phyloP scores from a whole-genome alignment of 2,329 filamentous ascomycete species.

The Neocatenulostroma microsporum region DNA sequence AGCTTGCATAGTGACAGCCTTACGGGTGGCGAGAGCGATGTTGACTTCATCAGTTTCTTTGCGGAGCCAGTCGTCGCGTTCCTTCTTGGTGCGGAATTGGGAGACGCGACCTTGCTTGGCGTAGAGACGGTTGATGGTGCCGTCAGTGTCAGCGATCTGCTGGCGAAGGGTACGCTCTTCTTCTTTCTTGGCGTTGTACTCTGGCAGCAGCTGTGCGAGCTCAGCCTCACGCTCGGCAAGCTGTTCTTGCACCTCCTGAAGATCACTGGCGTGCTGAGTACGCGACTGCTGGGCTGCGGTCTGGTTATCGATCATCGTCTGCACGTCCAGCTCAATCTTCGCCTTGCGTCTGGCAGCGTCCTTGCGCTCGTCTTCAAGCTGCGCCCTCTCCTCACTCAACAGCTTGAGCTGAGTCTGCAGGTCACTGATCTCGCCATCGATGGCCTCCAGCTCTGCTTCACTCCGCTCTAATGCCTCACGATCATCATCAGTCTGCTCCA shows the following conservation, averaged over 20 bases:
- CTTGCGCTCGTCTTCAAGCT: slow-evolving; percentile 82
- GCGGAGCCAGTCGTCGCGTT: slow-evolving; percentile 76
- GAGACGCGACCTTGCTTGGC: slow-evolving; percentile 86
- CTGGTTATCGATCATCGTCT: slow-evolving; percentile 74
- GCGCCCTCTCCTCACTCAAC: slow-evolving; percentile 71
- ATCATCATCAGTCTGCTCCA: slow-evolving; percentile 76
- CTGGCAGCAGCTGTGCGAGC: slow-evolving; percentile 64
- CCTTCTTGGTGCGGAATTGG: slow-evolving; percentile 78
- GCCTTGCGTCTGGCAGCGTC: slow-evolving; percentile 73
- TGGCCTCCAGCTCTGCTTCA: slow-evolving; percentile 67
- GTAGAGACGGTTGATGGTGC: slow-evolving; percentile 68
- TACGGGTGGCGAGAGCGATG: slow-evolving; percentile 66
- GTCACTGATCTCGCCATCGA: slow-evolving; percentile 72
- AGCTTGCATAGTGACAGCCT: slow-evolving; percentile 75
- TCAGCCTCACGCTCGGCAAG: slow-evolving; percentile 72
- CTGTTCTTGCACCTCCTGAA: slow-evolving; percentile 63
- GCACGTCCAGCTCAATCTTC: slow-evolving; percentile 77
- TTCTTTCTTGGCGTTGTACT: slow-evolving; percentile 64
- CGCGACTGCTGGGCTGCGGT: slow-evolving; percentile 67
- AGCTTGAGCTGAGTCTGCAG: slow-evolving; percentile 77
- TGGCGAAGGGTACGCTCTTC: slow-evolving; percentile 64
- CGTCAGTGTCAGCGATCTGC: slow-evolving; percentile 68
- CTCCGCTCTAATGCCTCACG: slow-evolving; percentile 62
- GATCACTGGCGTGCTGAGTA: slow-evolving; percentile 60
- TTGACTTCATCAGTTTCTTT: slow-evolving; percentile 75